Evolutionary conservation across 106 monocot species (phyloP), one percentile per base, ranked within the genome.

Genomic region (Dendrobium officinale): DNA sequence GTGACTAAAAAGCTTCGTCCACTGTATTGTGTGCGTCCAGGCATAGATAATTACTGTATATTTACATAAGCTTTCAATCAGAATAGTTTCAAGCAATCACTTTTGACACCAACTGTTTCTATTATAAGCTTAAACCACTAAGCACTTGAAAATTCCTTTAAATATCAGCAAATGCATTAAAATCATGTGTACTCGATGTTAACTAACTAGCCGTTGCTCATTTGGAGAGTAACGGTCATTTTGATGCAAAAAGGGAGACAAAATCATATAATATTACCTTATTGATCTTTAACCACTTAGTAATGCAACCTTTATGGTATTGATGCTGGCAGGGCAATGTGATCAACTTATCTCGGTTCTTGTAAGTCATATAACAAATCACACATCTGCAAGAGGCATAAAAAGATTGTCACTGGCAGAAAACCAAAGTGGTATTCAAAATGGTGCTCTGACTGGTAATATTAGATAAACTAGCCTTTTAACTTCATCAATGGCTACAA

Each of bases 261-360:
- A 15, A 72, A 82, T 49, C 16, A 43, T 31, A n/a, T 19, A 74
- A 68, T 55, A 75, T 44, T 89, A 91, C 95, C 92, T 95, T 95
- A 19, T 89, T 95, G 78, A 91, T 95, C 83, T 91, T 92, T 55
- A 95, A 79, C 95, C 95, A 95, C 43, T 75, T 81, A 58, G 86
- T 81, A 47, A 91, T 75, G 81, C 95, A 95, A 79, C 5, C 15
- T 48, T 86, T 86, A 81, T 95, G 95, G 79, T 95, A 95, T 42
- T 85, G 84, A 86, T 95, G 95, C 42, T 84, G 55, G 79, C 95
- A 95, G 61, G 92, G 91, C 81, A 95, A 84, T 33, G 56, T 86
- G 73, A 90, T 91, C 79, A 95, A 37, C 58, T 72, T 79, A 29
- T 92, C 92, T 79, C 80, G 73, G 80, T 86, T 91, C 79, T 92